Evolutionary conservation across 2,329 filamentous ascomycete species (phyloP).

Genomic region (Aspergillus pseudotamarii): DNA sequence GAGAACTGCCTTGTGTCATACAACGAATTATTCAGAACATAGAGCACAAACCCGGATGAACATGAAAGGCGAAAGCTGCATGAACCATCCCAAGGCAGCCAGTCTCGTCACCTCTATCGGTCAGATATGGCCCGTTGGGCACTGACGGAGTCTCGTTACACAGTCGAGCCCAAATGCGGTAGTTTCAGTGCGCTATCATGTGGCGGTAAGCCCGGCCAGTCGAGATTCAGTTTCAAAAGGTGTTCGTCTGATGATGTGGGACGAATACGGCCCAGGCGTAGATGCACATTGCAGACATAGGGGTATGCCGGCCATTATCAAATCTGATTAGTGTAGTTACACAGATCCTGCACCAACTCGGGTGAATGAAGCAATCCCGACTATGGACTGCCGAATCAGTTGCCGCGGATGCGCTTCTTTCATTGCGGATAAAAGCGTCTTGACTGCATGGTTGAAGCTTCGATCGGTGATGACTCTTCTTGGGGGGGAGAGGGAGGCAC

Average conservation of each 20-base stretch:
- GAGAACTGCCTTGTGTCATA: neutral
- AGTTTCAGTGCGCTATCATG: slow-evolving; percentile 1
- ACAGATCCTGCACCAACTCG: neutral
- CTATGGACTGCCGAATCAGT: neutral
- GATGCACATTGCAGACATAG: slow-evolving; percentile 1
- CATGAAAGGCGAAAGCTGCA: neutral
- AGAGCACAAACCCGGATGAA: neutral
- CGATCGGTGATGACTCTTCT: neutral
- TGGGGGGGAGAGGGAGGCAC: too few species aligned
- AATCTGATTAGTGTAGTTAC: slow-evolving; percentile 3
- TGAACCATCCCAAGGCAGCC: neutral
- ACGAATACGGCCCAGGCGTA: slow-evolving; percentile 3
- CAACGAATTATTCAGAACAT: neutral
- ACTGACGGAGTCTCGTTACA: neutral
- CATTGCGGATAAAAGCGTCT: neutral
- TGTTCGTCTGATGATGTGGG: slow-evolving; percentile 4
- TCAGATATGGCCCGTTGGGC: slow-evolving; percentile 1
- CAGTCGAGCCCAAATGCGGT: neutral
- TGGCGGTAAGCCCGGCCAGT: slow-evolving; percentile 1
- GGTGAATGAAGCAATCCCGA: neutral
- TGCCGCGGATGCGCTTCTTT: neutral
- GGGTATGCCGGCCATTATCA: slow-evolving; percentile 3
- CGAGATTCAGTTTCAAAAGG: neutral
- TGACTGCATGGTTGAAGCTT: neutral
- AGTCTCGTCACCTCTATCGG: neutral